Base-by-base conservation (phyloP, 495 filamentous ascomycete species). In the Sphaerosporella brunnea region DNA sequence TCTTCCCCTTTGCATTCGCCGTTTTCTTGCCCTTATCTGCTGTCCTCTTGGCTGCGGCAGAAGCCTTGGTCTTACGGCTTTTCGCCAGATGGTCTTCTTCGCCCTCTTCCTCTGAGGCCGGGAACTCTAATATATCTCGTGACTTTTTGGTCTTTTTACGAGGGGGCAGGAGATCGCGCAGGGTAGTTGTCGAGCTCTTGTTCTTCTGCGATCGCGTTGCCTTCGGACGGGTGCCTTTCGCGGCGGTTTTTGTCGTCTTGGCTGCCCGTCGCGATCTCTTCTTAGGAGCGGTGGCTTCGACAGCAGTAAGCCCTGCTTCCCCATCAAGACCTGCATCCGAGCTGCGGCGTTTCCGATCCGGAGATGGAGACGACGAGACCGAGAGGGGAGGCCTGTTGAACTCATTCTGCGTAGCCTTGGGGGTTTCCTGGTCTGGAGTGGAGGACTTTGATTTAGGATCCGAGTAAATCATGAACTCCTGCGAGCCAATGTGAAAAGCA, bases 271-370 rank as follows among this genome's bases (percentile, higher is more conserved):
- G 34, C 53, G 51, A 25, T 36, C 36, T 7, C 35, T 37, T 37
- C 7, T 25, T 52, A 37, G 37, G 51, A 28, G 18, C 59, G 50
- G 3, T 64, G 51, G 41, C 66, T 66, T 51, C 60, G 20, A 60
- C 64, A 0, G 54, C 49, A 41, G 61, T 51, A 2, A 54, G 51
- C 47, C 65, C 60, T 46, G 60, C 51, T 37, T 62, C 50, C 42
- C 47, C 47, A 55, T 53, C 51, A 8, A 54, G 38, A 13, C 49
- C 49, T 2, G 32, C 55, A 4, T 49, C 56, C 2, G 51, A 55
- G 16, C 56, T 60, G 16, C 56, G 45, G n/a, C 56, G 54, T 38
- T 59, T 59, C 13, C 55, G 50, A 1, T 23, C 10, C 15, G 43
- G 43, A n/a, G 43, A 34, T n/a, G n/a, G n/a, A n/a, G 43, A 23